Evolutionary conservation across 495 filamentous ascomycete species (phyloP), one percentile per base, ranked within the genome.

Genomic region (Hypoxylon lenormandii): DNA sequence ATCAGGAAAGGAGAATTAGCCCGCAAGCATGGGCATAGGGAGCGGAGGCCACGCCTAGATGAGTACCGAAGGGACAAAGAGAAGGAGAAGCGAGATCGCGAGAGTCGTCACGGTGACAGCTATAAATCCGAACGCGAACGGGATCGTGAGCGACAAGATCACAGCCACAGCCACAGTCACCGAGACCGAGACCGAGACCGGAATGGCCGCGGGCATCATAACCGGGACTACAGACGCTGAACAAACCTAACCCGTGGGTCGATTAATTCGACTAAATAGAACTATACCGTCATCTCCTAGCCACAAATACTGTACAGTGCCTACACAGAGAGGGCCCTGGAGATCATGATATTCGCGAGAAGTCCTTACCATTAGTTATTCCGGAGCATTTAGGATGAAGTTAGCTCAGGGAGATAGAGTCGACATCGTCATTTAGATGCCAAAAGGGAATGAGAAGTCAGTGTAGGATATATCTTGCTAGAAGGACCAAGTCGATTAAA

Each of bases 91-190:
- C 75, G 77, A 64, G 74, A 79, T 16, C 60, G 72, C n/a, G 79
- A 80, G n/a, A 75, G 78, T 30, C 70, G 75, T 16, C 66, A 76
- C 53, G 73, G 77, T 3, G 77, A 79, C 38, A 82, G 79, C 50
- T 82, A 84, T 58, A 83, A 81, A 60, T 75, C 76, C 30, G 82
- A 85, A 58, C 72, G 80, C n/a, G 82, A 83, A 11, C 72, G 81
- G 21, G 79, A 81, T 33, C 66, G 78, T 5, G 23, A 26, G 5
- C 23, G 23, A 69, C 78, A 76, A 51, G 59, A 78, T 46, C 75
- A 79, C 33, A 72, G 74, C 48, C 77, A 82, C 42, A 62, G 69
- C 38, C 76, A 70, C 51, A 65, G 68, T 16, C 16, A 45, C 42
- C 42, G 42, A 18, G 42, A 45, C 42, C 73, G 76, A 37, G 75